Evolutionary conservation across 192 early-diverging fungal species (phyloP), one percentile per base, ranked within the genome.

Genomic region (Kickxella alabastrina): DNA sequence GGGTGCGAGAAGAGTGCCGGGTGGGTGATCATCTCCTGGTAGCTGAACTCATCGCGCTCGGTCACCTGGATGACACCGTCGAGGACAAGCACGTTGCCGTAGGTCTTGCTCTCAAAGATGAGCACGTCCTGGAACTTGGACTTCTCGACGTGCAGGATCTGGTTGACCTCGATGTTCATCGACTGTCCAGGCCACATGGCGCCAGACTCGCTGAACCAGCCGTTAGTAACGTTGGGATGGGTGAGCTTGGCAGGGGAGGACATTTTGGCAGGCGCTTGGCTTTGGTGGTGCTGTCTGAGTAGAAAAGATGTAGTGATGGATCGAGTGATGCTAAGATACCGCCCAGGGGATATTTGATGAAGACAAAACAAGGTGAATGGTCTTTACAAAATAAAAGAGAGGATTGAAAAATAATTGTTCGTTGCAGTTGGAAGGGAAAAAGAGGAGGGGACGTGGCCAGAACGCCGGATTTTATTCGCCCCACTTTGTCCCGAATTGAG

Each of bases 1-100:
- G 95, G 89, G 77, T 99, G 97, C 41, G 88, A 78, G 65, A 88
- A 95, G 70, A 99, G 77, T 17, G 97, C 89, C 24, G 94, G 75
- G 59, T 99, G 95, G 43, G 95, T 89, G 79, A 99, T 99, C 95
- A 97, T 99, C 79, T 99, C 97, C 78, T 99, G 97, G 82, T 97
- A 97, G 77, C 93, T 83, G 69, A 96, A 97, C 78, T 99, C 97
- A 77, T 99, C 97, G 68, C 92, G 86, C 80, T 99, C 97, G 59
- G 95, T 97, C 43, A 85, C 83, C 69, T 99, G 97, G 77, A 99
- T 93, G 36, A 95, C 95, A 52, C 95, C 95, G 70, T 99, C 97
- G 37, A 99, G 87, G 15, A 95, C 92, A 15, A 99, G 81, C 25
- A 97, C 95, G 68, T 91, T 97, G 58, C 97, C 97, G 67, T 97